Conservation (phyloP, 1,284 basidiomycete genomes). For the Boletus smithii region DNA sequence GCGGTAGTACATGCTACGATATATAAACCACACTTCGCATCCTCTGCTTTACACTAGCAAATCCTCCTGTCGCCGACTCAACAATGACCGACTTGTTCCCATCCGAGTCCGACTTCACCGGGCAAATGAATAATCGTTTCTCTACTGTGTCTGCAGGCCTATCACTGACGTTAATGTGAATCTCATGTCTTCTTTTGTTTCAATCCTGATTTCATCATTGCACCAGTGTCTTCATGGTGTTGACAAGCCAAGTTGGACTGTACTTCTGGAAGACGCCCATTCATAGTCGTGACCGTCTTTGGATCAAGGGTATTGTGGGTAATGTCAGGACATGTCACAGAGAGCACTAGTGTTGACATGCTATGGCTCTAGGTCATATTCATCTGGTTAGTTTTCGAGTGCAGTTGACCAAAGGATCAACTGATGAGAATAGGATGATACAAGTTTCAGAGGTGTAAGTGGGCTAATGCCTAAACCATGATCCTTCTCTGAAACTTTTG, state of each 20-base stretch:
- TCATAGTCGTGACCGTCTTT: slow-evolving; percentile 19
- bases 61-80: background rate
- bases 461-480: fast-evolving
- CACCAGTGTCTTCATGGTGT: slow-evolving; percentile 17
- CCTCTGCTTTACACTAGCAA: background rate
- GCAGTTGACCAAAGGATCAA: background rate
- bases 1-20: too few relatives aligned
- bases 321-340: background rate
- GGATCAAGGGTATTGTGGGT: slow-evolving; percentile 24
- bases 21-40: slow-evolving; percentile 15
- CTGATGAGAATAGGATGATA: slow-evolving; percentile 16
- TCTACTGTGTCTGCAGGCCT: slow-evolving; percentile 14
- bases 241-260: slow-evolving; percentile 24
- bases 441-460: slow-evolving; percentile 21
- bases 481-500: background rate
- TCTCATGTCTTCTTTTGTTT: background rate
- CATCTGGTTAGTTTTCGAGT: slow-evolving; percentile 18
- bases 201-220: background rate
- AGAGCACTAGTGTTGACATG: background rate
- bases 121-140: slow-evolving; percentile 5
- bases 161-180: slow-evolving; percentile 17
- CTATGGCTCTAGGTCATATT: slow-evolving; percentile 12
- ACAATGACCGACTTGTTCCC: slow-evolving; percentile 1
- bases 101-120: slow-evolving; percentile 4
- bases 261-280: slow-evolving; percentile 21